Evolutionary conservation across 495 filamentous ascomycete species (phyloP), one percentile per base, ranked within the genome.

Genomic region (Neurospora discreta): DNA sequence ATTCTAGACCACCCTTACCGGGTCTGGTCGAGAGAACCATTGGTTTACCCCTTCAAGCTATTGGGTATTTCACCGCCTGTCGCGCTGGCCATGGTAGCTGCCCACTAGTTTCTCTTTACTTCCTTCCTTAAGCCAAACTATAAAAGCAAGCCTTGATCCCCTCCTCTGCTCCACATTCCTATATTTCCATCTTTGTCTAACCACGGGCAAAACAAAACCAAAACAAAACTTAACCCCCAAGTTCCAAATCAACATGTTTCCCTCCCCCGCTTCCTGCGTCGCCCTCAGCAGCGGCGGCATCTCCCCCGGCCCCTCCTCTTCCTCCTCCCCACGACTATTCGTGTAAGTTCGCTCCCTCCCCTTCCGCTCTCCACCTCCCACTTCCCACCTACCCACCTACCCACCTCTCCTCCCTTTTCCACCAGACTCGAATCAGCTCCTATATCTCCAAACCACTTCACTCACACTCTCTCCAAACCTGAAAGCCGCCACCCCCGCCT

Each of bases 401-500:
- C 39, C 33, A 5, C 6, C 2, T 5, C 33, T 1, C 33, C 33
- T 36, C 33, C 33, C 33, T 33, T 10, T 39, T 39, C 39, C 1
- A 4, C 10, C 39, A 13, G 9, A 39, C 10, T 11, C 10, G 13
- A 11, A 39, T 3, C 39, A 1, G 10, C 38, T 39, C 10, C 38
- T 39, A 39, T 39, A 11, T 10, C 39, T 39, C 39, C 39, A 39
- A 39, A 10, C 9, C 39, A 39, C 9, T 10, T 39, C 39, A 40
- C 39, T 40, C 3, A 42, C 40, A 42, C 40, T 16, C 40, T 40
- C 39, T 13, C 11, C 39, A 3, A 42, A 39, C 39, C 9, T 0
- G 16, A 42, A 42, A 42, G 79, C 26, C 81, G 80, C 67, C 79
- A 76, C 58, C 82, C 82, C 3, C 73, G 71, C 72, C 71, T 84